Base-by-base conservation (phyloP, 352 stramenopile species). In the Phytophthora cajani region DNA sequence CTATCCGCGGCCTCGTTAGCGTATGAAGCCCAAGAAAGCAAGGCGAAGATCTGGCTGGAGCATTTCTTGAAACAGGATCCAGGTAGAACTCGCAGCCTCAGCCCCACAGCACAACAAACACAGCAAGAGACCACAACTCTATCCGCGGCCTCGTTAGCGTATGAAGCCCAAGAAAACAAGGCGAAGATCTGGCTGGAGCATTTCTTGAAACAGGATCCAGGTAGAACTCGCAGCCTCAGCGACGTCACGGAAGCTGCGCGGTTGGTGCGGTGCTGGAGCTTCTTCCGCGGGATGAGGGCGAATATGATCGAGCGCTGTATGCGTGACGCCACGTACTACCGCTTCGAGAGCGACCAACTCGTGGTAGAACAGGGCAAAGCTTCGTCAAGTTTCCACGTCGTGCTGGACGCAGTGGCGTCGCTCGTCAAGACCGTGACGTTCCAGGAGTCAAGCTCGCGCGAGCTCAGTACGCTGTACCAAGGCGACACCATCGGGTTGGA, bases 401-500 rank as follows among this genome's bases (percentile, higher is more conserved):
- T 91, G 17, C 76, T 91, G 1, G 80, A 82, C 44, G 62, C 71
- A 0, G 66, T 74, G 5, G 77, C 78, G 2, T 64, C 80, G 21
- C 69, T 89, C 5, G 79, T 91, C 17, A 79, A 78, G 51, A 83
- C 82, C 6, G 58, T 88, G 0, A 80, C 67, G n/a, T 70, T 68
- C 38, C 53, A 67, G 16, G 83, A 80, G 21, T 84, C 80, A 23
- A 87, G 81, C 42, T 68, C 76, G 4, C 81, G 81, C 4, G 83
- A 91, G 56, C 78, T 91, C n/a, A 80, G 67, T 36, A 87, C 78
- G 19, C 58, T 88, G 1, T 84, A 80, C 46, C 79, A 89, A 50
- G 83, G 83, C 44, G 81, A 91, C 33, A 74, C 79, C n/a, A 68
- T 91, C 10, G 81, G 83, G n/a, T 59, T 78, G 4, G 78, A 91